Base-by-base conservation (phyloP, 805 yeast species). In the Myxozyma kluyveri region DNA sequence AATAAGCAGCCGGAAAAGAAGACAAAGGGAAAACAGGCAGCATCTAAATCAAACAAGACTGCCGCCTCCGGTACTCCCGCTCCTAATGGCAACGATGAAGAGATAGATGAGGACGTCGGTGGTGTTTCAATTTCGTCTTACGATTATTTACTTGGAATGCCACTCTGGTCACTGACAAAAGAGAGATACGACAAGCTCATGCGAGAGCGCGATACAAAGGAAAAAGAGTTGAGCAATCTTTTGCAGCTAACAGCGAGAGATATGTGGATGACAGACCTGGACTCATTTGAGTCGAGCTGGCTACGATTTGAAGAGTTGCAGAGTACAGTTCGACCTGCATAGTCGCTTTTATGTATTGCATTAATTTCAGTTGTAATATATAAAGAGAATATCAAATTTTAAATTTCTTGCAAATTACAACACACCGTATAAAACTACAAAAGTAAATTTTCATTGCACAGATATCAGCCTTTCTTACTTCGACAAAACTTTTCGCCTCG, bases 91-190 rank as follows among this genome's bases (percentile, higher is more conserved):
- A 9, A 9, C 33, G 33, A 29, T 14, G 78, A 70, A 12, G 64
- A 61, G 2, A 73, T 65, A 5, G 72, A 59, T 4, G 71, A 65
- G 22, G 73, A 62, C 7, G 63, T 47, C 0, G 65, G 49, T 3
- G 54, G 33, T 9, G 59, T 47, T 10, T 62, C 52, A 38, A 61
- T 63, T 4, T 67, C 59, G 58, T 67, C 70, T 4, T 91, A 81
- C 68, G 98, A 93, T 64, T 93, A 93, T 62, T 75, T 93, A 57
- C 75, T 93, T 47, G 95, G 93, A 12, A 86, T 93, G 96, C 80
- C 89, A 32, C 83, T 93, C 59, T 88, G 96, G 93, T 85, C 96
- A 35, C 79, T 93, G 65, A 91, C 99, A 0, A 77, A 76, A 52
- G 99, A 93, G 70, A 79, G 93, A 62, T 93, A 90, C 65, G 90